A percentile compares a stretch with the other conserved stretches of the same genome.
Conservation (phyloP, 2,329 filamentous ascomycete species). For the Seiridium cupressi region DNA sequence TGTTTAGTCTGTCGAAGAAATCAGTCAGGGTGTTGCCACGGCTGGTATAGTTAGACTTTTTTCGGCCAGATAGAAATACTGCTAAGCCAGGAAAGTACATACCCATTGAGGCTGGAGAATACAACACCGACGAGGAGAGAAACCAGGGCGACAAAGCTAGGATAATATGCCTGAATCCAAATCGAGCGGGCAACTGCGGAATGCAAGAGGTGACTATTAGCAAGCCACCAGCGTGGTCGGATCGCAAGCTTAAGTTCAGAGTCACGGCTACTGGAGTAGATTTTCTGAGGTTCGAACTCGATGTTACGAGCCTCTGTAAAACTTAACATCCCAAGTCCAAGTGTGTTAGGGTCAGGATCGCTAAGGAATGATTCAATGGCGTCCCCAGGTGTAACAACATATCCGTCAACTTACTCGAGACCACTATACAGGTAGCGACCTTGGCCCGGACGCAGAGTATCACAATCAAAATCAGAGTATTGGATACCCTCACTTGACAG, state of each 20-base stretch:
- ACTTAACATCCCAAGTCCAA: constrained; percentile 3
- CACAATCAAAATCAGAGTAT: constrained; percentile 15
- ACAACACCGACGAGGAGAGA: neutral
- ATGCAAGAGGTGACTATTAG: neutral
- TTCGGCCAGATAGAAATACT: neutral
- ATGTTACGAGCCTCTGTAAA: neutral
- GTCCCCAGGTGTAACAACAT: constrained; percentile 47
- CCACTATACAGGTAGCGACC: constrained; percentile 26
- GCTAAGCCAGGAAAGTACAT: neutral
- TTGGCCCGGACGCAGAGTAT: constrained; percentile 36
- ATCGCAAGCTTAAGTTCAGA: neutral
- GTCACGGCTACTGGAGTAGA: neutral
- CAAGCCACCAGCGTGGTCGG: constrained; percentile 12
- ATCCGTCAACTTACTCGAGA: constrained; percentile 23
- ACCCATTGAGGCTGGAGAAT: neutral
- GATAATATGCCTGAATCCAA: constrained; percentile 9
- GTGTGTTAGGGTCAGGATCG: constrained; percentile 35
- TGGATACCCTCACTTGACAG: constrained; percentile 18
- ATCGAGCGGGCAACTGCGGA: neutral
- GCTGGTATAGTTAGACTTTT: neutral
- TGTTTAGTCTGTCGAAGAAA: neutral
- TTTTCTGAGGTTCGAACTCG: neutral
- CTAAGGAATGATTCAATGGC: constrained; percentile 47
- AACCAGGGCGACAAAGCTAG: neutral
- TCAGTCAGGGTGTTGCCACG: neutral